Evolutionary conservation across 768 basidiomycete genomes (phyloP).

Genomic region (Naganishia kalamii): DNA sequence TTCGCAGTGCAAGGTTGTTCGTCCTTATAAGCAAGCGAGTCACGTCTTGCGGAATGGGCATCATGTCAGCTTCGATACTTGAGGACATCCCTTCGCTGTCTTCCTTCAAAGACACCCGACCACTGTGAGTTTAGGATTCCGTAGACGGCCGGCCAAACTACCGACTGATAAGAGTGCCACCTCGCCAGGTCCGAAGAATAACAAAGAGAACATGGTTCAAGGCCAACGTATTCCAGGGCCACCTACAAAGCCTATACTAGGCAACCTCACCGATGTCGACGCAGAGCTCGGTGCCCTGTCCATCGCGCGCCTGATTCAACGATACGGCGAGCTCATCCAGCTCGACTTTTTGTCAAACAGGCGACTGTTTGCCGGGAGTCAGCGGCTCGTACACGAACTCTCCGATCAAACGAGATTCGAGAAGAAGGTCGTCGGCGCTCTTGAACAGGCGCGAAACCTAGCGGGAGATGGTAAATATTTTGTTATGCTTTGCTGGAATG

Average conservation of each 20-base stretch:
- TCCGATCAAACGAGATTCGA: slow-evolving; percentile 51
- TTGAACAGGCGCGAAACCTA: slow-evolving; percentile 47
- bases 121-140: no score
- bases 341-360: slow-evolving; percentile 43
- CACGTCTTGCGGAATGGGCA: no score
- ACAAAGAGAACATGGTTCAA: no score
- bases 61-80: no score
- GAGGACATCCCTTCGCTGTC: no score
- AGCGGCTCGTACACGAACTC: slow-evolving; percentile 49
- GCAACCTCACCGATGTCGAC: slow-evolving; percentile 43
- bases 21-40: no score
- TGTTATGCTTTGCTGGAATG: slow-evolving; percentile 27
- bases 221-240: slow-evolving; percentile 49
- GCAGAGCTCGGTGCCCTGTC: slow-evolving; percentile 22
- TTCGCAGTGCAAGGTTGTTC: no score
- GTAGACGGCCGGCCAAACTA: no score
- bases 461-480: slow-evolving; percentile 51
- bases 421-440: slow-evolving; percentile 47
- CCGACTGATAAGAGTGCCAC: no score
- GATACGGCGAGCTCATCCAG: slow-evolving; percentile 44
- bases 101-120: no score
- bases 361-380: slow-evolving; percentile 41
- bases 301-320: slow-evolving; percentile 20
- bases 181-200: no score
- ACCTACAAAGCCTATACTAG: slow-evolving; percentile 50